Base-by-base conservation (phyloP, 768 basidiomycete genomes). In the Rhodosporidiobolus sp. region DNA sequence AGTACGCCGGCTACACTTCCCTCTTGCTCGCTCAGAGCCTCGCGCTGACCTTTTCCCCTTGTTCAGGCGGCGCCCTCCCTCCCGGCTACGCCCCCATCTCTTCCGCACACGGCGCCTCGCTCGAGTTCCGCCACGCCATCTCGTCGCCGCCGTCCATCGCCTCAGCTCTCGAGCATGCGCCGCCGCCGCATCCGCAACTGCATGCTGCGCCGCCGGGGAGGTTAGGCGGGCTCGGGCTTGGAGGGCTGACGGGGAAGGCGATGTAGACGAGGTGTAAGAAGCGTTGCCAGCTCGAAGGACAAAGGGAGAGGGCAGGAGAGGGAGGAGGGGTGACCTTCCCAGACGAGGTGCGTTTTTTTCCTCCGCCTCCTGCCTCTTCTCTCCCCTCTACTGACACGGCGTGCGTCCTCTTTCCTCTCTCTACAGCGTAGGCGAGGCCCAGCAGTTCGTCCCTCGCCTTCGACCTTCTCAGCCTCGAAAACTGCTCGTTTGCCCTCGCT, bases 1-100 rank as follows among this genome's bases (percentile, higher is more conserved):
- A 72, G 71, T 72, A 24, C 12, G 59, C 61, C 26, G 7, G 17
- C 32, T 35, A 8, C 19, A n/a, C 49, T 22, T 22, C 19, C 22
- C 17, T 0, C 12, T 17, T 8, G 28, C 62, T 38, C 14, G 14
- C 62, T 17, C 20, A 3, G 24, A 17, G 7, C 16, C 45, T 24
- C 20, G 24, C 45, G n/a, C 38, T 58, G 24, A 58, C 22, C 22
- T 32, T 35, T 34, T 30, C 28, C 3, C 14, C 17, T 16, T 38
- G 24, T 19, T 9, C 49, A 53, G 62, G 62, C 22, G 50, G 35
- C 10, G 62, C 62, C 32, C 38, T 63, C 12, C 62, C 62, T 4
- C 35, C 50, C 50, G 35, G 38, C 52, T 52, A 53, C 52, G 26
- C 62, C 48, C 32, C 49, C 26, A 19, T 30, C 19, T 7, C 43